Base-by-base conservation (phyloP, 1,284 basidiomycete species). In the Trametes hirsuta region DNA sequence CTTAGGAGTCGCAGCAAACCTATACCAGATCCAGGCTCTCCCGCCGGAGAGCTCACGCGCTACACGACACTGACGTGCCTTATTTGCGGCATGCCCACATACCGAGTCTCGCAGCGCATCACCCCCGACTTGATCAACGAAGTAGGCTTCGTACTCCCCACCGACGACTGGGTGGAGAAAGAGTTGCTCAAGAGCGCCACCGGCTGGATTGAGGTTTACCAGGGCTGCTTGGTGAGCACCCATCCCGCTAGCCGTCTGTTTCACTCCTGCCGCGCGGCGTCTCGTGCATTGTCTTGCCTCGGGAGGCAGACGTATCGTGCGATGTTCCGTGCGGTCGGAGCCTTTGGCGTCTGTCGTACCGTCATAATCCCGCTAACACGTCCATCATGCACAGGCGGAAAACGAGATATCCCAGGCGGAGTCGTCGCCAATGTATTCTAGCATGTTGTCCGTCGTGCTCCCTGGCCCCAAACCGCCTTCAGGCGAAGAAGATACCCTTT, bases 181-280 rank as follows among this genome's bases (percentile, higher is more conserved):
- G 87, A 91, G 69, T 75, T 85, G 45, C 77, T 93, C 72, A 84
- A 84, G 73, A 88, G 85, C 64, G 73, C 79, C 30, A 83, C 74
- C 53, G 90, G 91, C 3, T 91, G 88, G 87, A 81, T 93, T 55
- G 86, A 93, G 65, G 81, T 92, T 6, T 80, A 85, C 68, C 80
- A 79, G 53, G 79, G 79, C 51, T 87, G 85, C 69, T 69, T 90
- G 74, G 91, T 93, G 73, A 81, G 90, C 82, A 58, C 55, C 44
- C 61, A 53, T 60, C 47, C 30, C 5, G 30, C 30, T 8, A 30
- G 62, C 50, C 47, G 18, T 22, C 25, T 22, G 9, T 22, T 35
- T 4, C 12, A 24, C 8, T 18, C 34, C 15, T 22, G 42, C 30
- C 36, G 22, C 12, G 40, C 35, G 44, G 42, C 6, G 15, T 24